Conservation (phyloP, 2,329 filamentous ascomycete genomes). For the Byssothecium circinans region DNA sequence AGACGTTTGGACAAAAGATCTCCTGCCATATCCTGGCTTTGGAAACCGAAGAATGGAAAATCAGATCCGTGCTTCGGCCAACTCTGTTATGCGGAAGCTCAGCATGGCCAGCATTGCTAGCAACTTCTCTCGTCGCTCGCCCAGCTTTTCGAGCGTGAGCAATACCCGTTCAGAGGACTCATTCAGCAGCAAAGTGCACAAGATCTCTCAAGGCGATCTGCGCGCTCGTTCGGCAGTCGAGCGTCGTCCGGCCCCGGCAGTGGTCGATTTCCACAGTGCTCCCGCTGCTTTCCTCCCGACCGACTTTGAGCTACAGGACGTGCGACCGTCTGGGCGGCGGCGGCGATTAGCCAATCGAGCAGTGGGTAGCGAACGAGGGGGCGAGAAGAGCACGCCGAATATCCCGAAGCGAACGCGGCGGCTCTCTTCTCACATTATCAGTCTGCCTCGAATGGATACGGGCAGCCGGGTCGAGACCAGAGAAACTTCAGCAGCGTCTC, state of each 20-base stretch:
- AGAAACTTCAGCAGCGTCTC: conserved; percentile 23
- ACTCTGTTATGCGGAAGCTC: conserved; percentile 83
- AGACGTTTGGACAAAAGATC: conserved; percentile 82
- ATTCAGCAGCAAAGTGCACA: conserved; percentile 29
- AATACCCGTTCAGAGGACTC: conserved; percentile 42
- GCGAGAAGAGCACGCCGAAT: conserved; percentile 22
- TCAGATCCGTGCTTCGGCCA: conserved; percentile 75
- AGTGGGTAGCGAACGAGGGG: conserved; percentile 21
- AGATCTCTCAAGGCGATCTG: conserved; percentile 29
- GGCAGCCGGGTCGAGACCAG: conserved; percentile 18
- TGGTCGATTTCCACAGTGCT: conserved; percentile 52
- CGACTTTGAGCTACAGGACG: conserved; percentile 49
- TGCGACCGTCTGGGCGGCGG: conserved; percentile 25
- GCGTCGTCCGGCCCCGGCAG: conserved; percentile 30
- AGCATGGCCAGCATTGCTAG: conserved; percentile 79
- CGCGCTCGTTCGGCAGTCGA: conserved; percentile 27
- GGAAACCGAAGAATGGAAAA: conserved; percentile 67
- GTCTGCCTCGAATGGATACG: conserved; percentile 30
- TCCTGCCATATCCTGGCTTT: conserved; percentile 83
- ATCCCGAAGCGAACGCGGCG: conserved; percentile 33
- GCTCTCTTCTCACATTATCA: conserved; percentile 37
- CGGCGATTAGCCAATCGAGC: conserved; percentile 32
- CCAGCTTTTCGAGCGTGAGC: conserved; percentile 55
- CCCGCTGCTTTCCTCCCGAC: conserved; percentile 52
- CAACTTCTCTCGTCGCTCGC: conserved; percentile 73